Percentiles rank a stretch among this genome's conserved stretches.
Conservation (phyloP, 2,329 filamentous ascomycete genomes). For the Sarocladiaceae sp. region DNA sequence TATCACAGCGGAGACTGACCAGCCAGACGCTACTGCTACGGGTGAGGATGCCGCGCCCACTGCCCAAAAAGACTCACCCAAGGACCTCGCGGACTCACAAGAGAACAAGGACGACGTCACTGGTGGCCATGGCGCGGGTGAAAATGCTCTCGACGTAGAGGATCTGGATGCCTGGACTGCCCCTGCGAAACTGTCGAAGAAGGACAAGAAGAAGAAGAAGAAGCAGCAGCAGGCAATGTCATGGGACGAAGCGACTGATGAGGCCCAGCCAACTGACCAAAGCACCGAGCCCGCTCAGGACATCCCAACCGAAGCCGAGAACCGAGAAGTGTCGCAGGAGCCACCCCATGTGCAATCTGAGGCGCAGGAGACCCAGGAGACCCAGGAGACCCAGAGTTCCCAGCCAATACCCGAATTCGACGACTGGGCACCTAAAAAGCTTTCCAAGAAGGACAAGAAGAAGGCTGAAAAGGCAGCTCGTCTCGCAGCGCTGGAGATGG, state of each 20-base stretch:
- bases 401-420: not conserved
- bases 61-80: too few relatives aligned
- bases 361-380: not conserved
- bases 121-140: not conserved
- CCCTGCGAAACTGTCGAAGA: conserved; percentile 20
- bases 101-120: not conserved
- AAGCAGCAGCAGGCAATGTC: not conserved
- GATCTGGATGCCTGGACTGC: not conserved
- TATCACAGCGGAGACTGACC: not conserved
- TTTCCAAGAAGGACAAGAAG: conserved; percentile 28
- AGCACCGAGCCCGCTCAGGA: not conserved
- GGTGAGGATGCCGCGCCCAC: not conserved
- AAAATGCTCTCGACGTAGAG: not conserved
- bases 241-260: not conserved
- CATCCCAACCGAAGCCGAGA: conserved; percentile 11
- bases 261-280: not conserved
- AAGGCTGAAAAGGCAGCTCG: conserved; percentile 26
- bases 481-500: conserved; percentile 3
- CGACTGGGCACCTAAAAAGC: conserved; percentile 17
- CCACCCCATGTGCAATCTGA: not conserved
- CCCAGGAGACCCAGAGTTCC: not conserved
- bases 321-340: not conserved
- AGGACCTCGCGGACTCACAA: not conserved
- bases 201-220: conserved; percentile 22
- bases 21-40: not conserved